Evolutionary conservation across 1,284 basidiomycete species (phyloP).

Genomic region (Cryptococcus floricola): DNA sequence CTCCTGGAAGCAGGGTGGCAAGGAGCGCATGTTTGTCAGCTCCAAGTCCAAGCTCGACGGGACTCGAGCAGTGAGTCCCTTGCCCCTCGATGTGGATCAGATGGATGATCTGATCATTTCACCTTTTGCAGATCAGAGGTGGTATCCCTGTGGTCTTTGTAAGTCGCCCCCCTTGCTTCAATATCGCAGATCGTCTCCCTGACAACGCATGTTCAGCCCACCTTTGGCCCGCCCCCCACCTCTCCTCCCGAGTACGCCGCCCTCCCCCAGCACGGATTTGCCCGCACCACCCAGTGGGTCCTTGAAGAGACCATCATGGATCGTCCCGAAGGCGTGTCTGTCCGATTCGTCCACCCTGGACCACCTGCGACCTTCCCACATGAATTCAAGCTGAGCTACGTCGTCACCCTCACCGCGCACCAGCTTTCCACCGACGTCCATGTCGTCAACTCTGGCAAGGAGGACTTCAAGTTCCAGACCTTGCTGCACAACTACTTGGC

Average conservation of each 20-base stretch:
- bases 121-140: constrained; percentile 35
- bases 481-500: constrained; percentile 80
- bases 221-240: constrained; percentile 68
- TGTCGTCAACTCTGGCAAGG: constrained; percentile 59
- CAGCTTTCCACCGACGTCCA: constrained; percentile 73
- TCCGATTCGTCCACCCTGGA: constrained; percentile 61
- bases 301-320: constrained; percentile 65
- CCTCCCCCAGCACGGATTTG: constrained; percentile 79
- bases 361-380: constrained; percentile 60
- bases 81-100: constrained; percentile 1
- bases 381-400: constrained; percentile 67
- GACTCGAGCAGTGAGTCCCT: constrained; percentile 54
- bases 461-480: constrained; percentile 72
- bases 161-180: constrained; percentile 7
- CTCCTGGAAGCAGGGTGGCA: constrained; percentile 51
- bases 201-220: constrained; percentile 52
- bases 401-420: constrained; percentile 70
- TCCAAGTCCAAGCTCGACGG: constrained; percentile 75
- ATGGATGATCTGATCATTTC: neutral
- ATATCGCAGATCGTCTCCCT: neutral
- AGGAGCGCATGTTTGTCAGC: constrained; percentile 72
- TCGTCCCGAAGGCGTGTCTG: constrained; percentile 64
- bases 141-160: constrained; percentile 43
- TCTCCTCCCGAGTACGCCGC: constrained; percentile 56
- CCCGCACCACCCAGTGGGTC: constrained; percentile 66